Evolutionary conservation across 2,329 filamentous ascomycete genomes (phyloP), one percentile per base, ranked within the genome.

Genomic region (Trichocomaceae sp.): DNA sequence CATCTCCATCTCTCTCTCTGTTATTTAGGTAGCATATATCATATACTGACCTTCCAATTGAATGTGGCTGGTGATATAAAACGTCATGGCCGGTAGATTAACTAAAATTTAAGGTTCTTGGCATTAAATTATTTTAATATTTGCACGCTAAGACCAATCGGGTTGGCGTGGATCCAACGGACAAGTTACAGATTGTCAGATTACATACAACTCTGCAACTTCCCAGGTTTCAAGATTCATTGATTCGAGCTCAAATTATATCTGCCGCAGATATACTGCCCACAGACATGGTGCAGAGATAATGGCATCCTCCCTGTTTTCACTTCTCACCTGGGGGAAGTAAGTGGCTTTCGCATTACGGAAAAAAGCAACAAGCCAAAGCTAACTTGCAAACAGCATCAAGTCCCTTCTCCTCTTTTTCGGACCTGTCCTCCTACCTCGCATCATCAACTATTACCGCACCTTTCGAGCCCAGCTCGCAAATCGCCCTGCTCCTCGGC

Each of bases 321-420:
- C 55, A 7, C 41, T 57, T 17, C 44, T 57, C 15, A 53, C 46
- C 41, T 57, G 47, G 50, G 50, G 50, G 41, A 57, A 52, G 55
- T 54, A 57, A 42, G 55, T 50, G 19, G 41, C 26, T 35, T 22
- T 13, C 13, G 29, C 23, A 4, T 10, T 8, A n/a, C n/a, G 29
- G 9, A 3, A 19, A 31, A 19, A 8, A 31, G 31, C 26, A 12
- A 22, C 23, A 52, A 3, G 5, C 8, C 26, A 47, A 9, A 41
- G 33, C 47, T 50, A 22, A 51, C 9, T 33, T 17, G 8, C 35
- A 10, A n/a, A 57, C 58, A 76, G 73, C 54, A 61, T 73, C 64
- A 73, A 74, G 59, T 71, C 70, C 19, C 63, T 76, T 58, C 58
- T 70, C 52, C 67, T 76, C 57, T 74, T 75, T 62, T 69, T 75